These are phyloP conservation scores for Phaeosphaeriaceae sp. DNA, from an alignment of 2,329 filamentous ascomycete species.

Conservation along the genomic window DNA sequence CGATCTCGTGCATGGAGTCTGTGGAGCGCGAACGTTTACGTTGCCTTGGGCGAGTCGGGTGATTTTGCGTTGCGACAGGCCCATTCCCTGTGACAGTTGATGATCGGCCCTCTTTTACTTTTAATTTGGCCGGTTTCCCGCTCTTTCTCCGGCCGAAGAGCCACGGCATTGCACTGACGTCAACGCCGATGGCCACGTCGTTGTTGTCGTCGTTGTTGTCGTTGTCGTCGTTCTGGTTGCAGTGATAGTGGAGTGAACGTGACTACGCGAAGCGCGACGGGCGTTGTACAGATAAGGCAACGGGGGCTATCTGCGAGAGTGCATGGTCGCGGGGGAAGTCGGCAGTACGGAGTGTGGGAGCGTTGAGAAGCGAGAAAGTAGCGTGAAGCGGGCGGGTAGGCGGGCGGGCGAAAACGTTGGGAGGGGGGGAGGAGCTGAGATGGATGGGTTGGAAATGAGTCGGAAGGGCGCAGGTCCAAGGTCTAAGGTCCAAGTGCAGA, in stretches of 20 bases:
- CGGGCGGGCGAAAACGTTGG: background rate
- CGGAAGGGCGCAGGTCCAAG: background rate
- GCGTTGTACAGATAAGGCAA: slow-evolving; percentile 11
- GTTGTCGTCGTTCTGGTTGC: slow-evolving; percentile 2
- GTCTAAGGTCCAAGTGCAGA: background rate
- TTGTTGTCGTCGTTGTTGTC: slow-evolving; percentile 7
- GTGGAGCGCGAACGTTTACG: slow-evolving; percentile 42
- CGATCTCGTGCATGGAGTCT: slow-evolving; percentile 38
- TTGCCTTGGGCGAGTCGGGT: slow-evolving; percentile 28
- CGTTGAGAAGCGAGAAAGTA: background rate
- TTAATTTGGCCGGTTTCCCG: slow-evolving; percentile 66
- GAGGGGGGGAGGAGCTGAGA: background rate
- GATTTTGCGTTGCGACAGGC: slow-evolving; percentile 21
- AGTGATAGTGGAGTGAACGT: slow-evolving; percentile 16
- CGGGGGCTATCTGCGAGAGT: slow-evolving; percentile 22
- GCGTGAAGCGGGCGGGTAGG: background rate
- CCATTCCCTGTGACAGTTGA: slow-evolving; percentile 57
- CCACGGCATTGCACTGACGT: slow-evolving; percentile 70
- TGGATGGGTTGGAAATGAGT: background rate
- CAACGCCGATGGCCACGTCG: slow-evolving; percentile 11
- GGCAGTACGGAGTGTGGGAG: slow-evolving; percentile 1
- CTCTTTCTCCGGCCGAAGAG: slow-evolving; percentile 74
- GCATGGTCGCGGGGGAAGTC: slow-evolving; percentile 11
- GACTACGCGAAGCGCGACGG: slow-evolving; percentile 28
- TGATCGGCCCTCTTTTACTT: slow-evolving; percentile 44